A percentile compares a stretch with the other conserved stretches of the same genome.
phyloP scores from a whole-genome alignment of 306 rosid species.

The Prunus mira region DNA sequence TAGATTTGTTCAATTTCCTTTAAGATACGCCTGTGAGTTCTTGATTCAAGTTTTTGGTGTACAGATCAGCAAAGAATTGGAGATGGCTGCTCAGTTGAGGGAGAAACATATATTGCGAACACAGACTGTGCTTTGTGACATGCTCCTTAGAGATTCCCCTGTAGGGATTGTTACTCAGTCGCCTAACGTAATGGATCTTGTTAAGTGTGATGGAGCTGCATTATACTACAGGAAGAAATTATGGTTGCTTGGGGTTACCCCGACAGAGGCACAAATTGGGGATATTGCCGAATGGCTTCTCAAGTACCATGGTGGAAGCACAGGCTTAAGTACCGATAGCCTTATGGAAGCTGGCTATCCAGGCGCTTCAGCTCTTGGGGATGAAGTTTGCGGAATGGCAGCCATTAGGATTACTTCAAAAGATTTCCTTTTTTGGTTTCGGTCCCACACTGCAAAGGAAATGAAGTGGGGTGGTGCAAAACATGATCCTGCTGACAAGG shows the following conservation, averaged over 20 bases:
- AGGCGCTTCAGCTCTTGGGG: constrained; percentile 39
- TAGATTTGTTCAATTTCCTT: constrained; percentile 44
- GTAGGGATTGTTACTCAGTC: constrained; percentile 38
- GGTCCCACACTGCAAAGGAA: constrained; percentile 43
- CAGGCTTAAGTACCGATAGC: constrained; percentile 45
- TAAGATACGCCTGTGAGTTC: constrained; percentile 49
- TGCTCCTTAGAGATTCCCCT: constrained; percentile 43
- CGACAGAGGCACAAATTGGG: constrained; percentile 29
- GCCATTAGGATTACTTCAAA: constrained; percentile 34
- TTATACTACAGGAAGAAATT: constrained; percentile 34
- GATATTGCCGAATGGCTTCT: constrained; percentile 41
- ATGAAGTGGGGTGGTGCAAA: constrained; percentile 46
- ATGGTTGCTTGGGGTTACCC: constrained; percentile 42
- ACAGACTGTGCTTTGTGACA: constrained; percentile 47
- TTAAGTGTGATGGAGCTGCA: constrained; percentile 47
- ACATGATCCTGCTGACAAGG: constrained; percentile 40
- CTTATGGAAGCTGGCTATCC: constrained; percentile 46
- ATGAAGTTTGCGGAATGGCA: constrained; percentile 44
- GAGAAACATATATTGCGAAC: constrained; percentile 38
- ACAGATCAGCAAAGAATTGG: constrained; percentile 43
- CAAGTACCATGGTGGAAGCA: constrained; percentile 38
- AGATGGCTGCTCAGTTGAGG: constrained; percentile 39
- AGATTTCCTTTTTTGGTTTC: constrained; percentile 50
- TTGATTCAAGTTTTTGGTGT: constrained; percentile 46
- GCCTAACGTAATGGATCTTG: constrained; percentile 42